phyloP scores from a whole-genome alignment of 306 rosid species.

The Rosa multiflora region DNA sequence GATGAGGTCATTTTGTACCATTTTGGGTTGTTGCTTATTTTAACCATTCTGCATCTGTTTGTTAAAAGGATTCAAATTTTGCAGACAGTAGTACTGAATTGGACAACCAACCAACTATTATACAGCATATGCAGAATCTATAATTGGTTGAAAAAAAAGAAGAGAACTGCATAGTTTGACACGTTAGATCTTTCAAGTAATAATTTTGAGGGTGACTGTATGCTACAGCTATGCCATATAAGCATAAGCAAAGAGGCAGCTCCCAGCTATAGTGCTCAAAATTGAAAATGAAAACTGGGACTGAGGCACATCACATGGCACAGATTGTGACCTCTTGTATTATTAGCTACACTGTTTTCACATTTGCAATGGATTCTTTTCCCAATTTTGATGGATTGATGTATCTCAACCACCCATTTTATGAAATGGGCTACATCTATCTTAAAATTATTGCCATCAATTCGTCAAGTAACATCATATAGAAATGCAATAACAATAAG shows the following conservation, averaged over 20 bases:
- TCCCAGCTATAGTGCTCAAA: background rate
- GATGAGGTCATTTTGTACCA: background rate
- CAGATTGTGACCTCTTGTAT: conserved; percentile 1
- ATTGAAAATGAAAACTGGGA: background rate
- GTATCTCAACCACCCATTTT: background rate
- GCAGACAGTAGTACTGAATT: background rate
- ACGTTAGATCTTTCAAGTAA: background rate
- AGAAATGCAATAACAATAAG: background rate
- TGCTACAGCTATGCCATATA: background rate
- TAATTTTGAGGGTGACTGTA: background rate
- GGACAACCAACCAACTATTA: background rate
- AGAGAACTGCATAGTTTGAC: background rate
- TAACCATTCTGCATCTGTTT: background rate
- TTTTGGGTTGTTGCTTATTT: background rate
- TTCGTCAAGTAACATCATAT: conserved; percentile 4
- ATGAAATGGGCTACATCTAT: background rate
- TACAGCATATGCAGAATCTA: background rate
- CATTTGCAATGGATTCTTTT: background rate
- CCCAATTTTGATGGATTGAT: background rate
- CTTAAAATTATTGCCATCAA: background rate
- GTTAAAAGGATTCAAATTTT: background rate
- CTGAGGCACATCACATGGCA: conserved; percentile 1
- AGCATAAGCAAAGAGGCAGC: background rate
- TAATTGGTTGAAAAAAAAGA: background rate
- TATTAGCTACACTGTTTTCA: background rate